These are phyloP conservation scores for Primulina huaijiensis DNA, from an alignment of 257 asterid species.

Conservation along the genomic window DNA sequence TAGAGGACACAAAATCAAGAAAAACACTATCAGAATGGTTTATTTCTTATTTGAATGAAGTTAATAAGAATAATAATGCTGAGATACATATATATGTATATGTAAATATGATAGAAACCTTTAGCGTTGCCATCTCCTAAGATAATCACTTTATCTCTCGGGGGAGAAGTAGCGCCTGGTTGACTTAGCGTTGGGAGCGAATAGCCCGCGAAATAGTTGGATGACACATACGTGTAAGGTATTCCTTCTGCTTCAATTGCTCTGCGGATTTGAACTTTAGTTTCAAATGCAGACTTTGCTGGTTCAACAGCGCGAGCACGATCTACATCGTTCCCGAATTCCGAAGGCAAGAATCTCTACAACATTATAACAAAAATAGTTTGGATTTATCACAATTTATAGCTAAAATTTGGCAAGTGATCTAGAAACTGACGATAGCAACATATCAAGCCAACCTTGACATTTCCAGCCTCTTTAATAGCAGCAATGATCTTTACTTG, in stretches of 20 bases:
- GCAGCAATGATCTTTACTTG: slow-evolving; percentile 65
- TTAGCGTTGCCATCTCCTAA: slow-evolving; percentile 72
- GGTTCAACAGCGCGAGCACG: slow-evolving; percentile 58
- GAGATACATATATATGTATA: background rate
- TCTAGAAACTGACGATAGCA: no score
- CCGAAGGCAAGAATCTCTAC: slow-evolving; percentile 83
- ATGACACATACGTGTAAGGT: slow-evolving; percentile 49
- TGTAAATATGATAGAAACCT: slow-evolving; percentile 34
- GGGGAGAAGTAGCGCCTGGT: slow-evolving; percentile 52
- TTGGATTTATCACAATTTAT: background rate
- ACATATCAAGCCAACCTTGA: slow-evolving; percentile 38
- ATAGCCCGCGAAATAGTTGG: slow-evolving; percentile 58
- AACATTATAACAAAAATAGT: background rate
- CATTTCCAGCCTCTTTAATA: slow-evolving; percentile 69
- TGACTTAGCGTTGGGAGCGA: slow-evolving; percentile 47
- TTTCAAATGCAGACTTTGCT: slow-evolving; percentile 37
- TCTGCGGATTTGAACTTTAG: slow-evolving; percentile 47
- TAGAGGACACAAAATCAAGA: background rate
- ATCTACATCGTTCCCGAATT: slow-evolving; percentile 69
- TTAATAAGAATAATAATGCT: background rate
- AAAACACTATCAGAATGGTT: background rate
- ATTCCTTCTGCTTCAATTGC: slow-evolving; percentile 53
- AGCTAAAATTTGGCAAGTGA: no score
- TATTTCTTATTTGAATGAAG: no score
- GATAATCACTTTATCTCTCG: slow-evolving; percentile 50